phyloP scores from a whole-genome alignment of 2,329 filamentous ascomycete species.

The Fusarium sulawesiense region DNA sequence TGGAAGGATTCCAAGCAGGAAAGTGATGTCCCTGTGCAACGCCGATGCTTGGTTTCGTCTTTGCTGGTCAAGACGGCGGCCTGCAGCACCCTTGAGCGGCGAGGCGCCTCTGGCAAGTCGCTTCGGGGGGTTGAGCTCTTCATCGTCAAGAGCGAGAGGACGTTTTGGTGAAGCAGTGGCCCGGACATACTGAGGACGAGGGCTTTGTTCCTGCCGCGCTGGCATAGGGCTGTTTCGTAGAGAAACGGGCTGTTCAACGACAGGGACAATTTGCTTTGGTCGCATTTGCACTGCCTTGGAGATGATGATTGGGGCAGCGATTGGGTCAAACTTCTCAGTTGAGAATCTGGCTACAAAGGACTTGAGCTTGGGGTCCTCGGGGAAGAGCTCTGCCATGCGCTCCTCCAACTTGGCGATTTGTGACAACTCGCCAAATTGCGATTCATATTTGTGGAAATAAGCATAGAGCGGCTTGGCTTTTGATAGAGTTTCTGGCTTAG shows the following conservation, averaged over 20 bases:
- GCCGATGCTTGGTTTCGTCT: slow-evolving; percentile 72
- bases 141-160: slow-evolving; percentile 75
- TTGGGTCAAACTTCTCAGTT: slow-evolving; percentile 79
- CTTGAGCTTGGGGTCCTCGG: slow-evolving; percentile 80
- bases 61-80: slow-evolving; percentile 84
- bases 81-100: slow-evolving; percentile 90
- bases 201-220: slow-evolving; percentile 55
- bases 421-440: slow-evolving; percentile 89
- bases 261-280: slow-evolving; percentile 67
- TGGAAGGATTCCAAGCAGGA: slow-evolving; percentile 79
- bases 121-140: slow-evolving; percentile 78
- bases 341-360: slow-evolving; percentile 83
- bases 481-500: slow-evolving; percentile 77
- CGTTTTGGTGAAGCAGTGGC: slow-evolving; percentile 69
- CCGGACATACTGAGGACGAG: slow-evolving; percentile 60
- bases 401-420: slow-evolving; percentile 92
- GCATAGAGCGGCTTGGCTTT: slow-evolving; percentile 88
- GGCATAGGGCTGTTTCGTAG: slow-evolving; percentile 59
- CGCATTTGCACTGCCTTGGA: slow-evolving; percentile 83
- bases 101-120: slow-evolving; percentile 92
- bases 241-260: slow-evolving; percentile 63
- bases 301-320: slow-evolving; percentile 82
- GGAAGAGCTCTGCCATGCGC: slow-evolving; percentile 93
- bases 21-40: slow-evolving; percentile 76
- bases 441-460: slow-evolving; percentile 96